Evolutionary conservation across 495 filamentous ascomycete species (phyloP).

Genomic region (Hypoxylon subgilvum): DNA sequence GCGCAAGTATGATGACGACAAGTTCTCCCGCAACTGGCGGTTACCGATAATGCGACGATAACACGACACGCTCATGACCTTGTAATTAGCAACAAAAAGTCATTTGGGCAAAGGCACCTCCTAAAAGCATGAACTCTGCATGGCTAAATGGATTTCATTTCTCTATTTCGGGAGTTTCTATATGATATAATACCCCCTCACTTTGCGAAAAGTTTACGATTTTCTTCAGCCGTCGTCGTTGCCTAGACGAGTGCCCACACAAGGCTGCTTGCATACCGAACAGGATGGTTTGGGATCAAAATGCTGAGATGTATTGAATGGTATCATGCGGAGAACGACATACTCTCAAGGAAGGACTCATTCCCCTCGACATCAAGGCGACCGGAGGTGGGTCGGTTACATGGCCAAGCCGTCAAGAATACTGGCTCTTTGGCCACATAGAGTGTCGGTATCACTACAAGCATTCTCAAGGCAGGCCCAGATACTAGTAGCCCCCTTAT

Average conservation of each 20-base stretch:
- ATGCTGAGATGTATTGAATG: slow-evolving; percentile 3
- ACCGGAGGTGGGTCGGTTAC: neutral
- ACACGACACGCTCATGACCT: slow-evolving; percentile 40
- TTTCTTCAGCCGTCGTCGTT: slow-evolving; percentile 14
- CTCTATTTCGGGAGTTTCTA: slow-evolving; percentile 7
- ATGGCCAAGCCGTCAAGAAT: slow-evolving; percentile 5
- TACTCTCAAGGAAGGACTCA: neutral
- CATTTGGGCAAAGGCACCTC: slow-evolving; percentile 24
- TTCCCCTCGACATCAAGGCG: neutral
- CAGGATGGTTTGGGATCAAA: slow-evolving; percentile 16
- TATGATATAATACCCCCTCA: slow-evolving; percentile 25
- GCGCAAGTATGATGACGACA: slow-evolving; percentile 46
- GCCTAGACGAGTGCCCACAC: slow-evolving; percentile 8
- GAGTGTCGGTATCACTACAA: slow-evolving; percentile 8
- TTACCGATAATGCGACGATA: slow-evolving; percentile 31
- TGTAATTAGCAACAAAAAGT: slow-evolving; percentile 39
- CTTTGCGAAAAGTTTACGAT: slow-evolving; percentile 31
- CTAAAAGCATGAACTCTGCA: slow-evolving; percentile 23
- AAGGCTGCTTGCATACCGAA: slow-evolving; percentile 20
- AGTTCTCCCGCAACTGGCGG: slow-evolving; percentile 31
- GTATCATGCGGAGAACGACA: slow-evolving; percentile 5
- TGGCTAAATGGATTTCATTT: slow-evolving; percentile 28
- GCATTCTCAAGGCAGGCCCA: slow-evolving; percentile 13
- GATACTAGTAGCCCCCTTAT: slow-evolving; percentile 22
- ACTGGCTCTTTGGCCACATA: slow-evolving; percentile 1